Evolutionary conservation across 805 yeast species (phyloP).

Genomic region (Jamesozyma lodderae): DNA sequence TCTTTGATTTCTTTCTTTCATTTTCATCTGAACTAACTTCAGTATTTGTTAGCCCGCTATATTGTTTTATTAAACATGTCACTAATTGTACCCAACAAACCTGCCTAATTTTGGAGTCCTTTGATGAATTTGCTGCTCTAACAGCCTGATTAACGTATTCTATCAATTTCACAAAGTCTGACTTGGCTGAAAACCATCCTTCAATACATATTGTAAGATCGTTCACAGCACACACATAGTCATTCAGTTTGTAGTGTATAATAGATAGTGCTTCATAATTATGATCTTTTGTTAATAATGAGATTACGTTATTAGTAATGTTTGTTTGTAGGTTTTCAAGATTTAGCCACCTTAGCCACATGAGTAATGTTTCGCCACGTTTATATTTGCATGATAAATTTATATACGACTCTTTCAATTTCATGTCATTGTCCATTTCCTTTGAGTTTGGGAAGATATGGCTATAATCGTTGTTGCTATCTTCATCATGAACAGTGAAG

Average conservation of each 20-base stretch:
- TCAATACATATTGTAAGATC: slow-evolving; percentile 13
- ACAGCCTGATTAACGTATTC: slow-evolving; percentile 10
- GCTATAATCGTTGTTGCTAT: too few relatives aligned
- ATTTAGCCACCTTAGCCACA: slow-evolving; percentile 13
- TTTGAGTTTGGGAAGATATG: too few relatives aligned
- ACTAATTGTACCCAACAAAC: slow-evolving; percentile 21
- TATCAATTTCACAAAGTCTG: slow-evolving; percentile 6
- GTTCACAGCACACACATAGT: slow-evolving; percentile 13
- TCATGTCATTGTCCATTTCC: neutral
- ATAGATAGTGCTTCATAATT: slow-evolving; percentile 17
- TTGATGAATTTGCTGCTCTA: slow-evolving; percentile 7
- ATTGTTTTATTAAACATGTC: slow-evolving; percentile 14
- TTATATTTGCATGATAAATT: slow-evolving; percentile 13
- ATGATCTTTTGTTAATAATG: slow-evolving; percentile 5
- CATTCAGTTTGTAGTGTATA: slow-evolving; percentile 11
- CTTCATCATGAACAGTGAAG: slow-evolving; percentile 3
- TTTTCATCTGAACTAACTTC: neutral
- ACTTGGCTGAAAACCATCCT: slow-evolving; percentile 8
- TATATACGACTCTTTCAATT: slow-evolving; percentile 11
- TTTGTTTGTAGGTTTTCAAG: slow-evolving; percentile 9
- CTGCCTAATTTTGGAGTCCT: slow-evolving; percentile 4
- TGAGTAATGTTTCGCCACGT: slow-evolving; percentile 5
- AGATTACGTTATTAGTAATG: slow-evolving; percentile 7
- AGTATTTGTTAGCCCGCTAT: neutral
- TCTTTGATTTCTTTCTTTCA: slow-evolving; percentile 2